Conservation (phyloP, 2,329 filamentous ascomycete genomes). For the Ceratocystis cubensis region DNA sequence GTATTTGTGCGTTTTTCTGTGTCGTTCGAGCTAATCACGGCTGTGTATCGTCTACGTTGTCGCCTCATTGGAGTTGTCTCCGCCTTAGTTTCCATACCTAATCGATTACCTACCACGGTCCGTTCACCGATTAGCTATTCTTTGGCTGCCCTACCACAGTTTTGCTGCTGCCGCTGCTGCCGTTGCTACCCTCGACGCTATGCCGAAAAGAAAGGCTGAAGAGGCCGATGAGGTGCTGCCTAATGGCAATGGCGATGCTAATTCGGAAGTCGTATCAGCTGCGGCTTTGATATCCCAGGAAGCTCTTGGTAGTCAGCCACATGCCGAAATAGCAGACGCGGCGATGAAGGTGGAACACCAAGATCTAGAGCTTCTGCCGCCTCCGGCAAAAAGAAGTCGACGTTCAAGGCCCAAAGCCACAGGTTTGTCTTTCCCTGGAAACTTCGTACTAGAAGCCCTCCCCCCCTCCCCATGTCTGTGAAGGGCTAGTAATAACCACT, state of each 20-base stretch:
- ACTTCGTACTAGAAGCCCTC: neutral
- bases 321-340: neutral
- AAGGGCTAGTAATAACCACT: neutral
- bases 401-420: neutral
- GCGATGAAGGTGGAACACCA: neutral
- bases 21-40: neutral
- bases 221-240: neutral
- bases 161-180: neutral
- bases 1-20: no score
- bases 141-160: neutral
- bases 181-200: neutral
- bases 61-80: no score
- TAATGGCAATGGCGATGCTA: neutral
- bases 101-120: no score
- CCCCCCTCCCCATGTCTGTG: neutral
- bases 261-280: neutral
- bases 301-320: neutral
- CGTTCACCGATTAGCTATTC: no score
- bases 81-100: no score
- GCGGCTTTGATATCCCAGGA: neutral
- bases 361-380: neutral
- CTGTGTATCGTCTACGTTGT: neutral
- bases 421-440: neutral
- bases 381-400: slow-evolving; percentile 2
- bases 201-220: slow-evolving; percentile 4